Conservation (phyloP, 805 yeast genomes). For the Wickerhamomyces kurtzmanii region DNA sequence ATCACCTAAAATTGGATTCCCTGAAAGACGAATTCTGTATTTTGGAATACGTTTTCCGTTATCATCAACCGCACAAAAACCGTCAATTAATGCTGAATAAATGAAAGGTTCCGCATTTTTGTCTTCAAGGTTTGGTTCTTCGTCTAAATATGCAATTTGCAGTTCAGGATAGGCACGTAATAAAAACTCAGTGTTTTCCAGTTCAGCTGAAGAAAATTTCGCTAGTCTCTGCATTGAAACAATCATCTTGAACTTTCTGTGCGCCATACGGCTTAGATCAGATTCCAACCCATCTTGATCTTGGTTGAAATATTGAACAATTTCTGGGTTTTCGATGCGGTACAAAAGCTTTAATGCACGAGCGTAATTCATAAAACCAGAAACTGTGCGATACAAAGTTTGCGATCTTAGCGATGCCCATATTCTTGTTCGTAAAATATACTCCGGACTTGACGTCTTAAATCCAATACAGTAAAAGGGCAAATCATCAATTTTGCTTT, state of each 20-base stretch:
- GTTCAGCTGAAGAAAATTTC: conserved; percentile 54
- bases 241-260: conserved; percentile 69
- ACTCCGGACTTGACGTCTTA: conserved; percentile 53
- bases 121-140: conserved; percentile 20
- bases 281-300: conserved; percentile 48
- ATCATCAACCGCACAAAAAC: conserved; percentile 41
- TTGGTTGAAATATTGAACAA: conserved; percentile 31
- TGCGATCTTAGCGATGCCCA: conserved; percentile 87
- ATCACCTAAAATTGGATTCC: conserved; percentile 92
- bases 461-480: conserved; percentile 71
- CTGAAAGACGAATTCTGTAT: conserved; percentile 68
- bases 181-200: conserved; percentile 55
- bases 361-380: conserved; percentile 76
- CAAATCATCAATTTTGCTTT: conserved; percentile 42
- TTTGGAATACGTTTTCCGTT: conserved; percentile 53
- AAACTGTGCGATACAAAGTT: conserved; percentile 72
- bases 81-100: conserved; percentile 66
- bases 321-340: conserved; percentile 53
- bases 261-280: conserved; percentile 65
- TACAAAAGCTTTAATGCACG: conserved; percentile 64
- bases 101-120: conserved; percentile 18
- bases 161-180: conserved; percentile 66
- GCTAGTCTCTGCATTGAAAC: conserved; percentile 84
- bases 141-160: conserved; percentile 44
- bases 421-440: conserved; percentile 61